Evolutionary conservation across 371 early-diverging fungal species (phyloP), one percentile per base, ranked within the genome.

Genomic region (Mucor plumbeus): DNA sequence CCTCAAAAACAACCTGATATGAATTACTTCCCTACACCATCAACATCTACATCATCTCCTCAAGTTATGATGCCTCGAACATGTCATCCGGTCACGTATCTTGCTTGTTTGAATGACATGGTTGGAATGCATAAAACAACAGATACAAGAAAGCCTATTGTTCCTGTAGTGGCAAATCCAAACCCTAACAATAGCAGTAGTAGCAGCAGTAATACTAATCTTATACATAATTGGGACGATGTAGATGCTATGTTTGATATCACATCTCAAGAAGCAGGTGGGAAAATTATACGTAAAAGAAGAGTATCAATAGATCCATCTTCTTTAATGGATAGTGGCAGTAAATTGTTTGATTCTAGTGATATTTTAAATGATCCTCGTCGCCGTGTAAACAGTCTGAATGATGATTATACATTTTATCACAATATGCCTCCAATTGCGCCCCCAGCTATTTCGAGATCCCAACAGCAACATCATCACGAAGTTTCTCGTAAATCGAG

Each of bases 31-130:
- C 88, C 89, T 48, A 81, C 86, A 41, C 88, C 90, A 15, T 39
- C 59, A 39, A 6, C 44, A 4, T 36, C 61, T 6, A 3, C 82
- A 39, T 6, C 68, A 10, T 36, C 38, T 2, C 39, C 50, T 26
- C n/a, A 34, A 7, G 7, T 21, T 10, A 48, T 21, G 50, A 60
- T 74, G 40, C 74, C 85, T 70, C 79, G 81, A 65, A 73, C 79
- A 59, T 34, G 74, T 48, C 59, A 74, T 61, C 78, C 77, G 14
- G 88, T 87, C 8, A 85, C 85, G 14, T 92, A 91, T 36, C 66
- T 92, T 33, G 88, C 92, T 11, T 92, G 93, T 65, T 74, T 91
- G 44, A 87, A 88, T 43, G 93, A 92, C 72, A 80, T 90, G 10
- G 93, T 91, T 10, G 91, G 91, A 1, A 83, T 89, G 84, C 88